Evolutionary conservation across 2,329 filamentous ascomycete species (phyloP).

Genomic region (Aspergillus sp.): DNA sequence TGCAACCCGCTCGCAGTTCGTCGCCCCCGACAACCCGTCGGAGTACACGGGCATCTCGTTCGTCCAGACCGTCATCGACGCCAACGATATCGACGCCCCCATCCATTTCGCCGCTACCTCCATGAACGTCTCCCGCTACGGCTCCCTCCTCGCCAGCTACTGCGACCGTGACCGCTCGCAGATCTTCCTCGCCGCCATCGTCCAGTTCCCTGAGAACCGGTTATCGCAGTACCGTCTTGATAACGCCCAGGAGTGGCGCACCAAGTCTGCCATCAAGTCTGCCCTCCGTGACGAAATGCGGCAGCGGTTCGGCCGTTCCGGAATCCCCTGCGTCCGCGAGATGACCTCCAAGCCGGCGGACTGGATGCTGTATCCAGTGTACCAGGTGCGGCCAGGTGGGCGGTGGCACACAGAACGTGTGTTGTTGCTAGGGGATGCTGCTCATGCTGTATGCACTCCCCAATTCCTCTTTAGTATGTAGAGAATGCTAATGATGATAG

Average conservation of each 20-base stretch:
- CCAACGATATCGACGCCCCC: constrained; percentile 5
- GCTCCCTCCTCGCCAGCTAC: constrained; percentile 40
- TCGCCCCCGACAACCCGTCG: constrained; percentile 32
- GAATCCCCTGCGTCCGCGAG: constrained; percentile 36
- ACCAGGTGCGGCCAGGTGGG: constrained; percentile 37
- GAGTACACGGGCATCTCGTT: constrained; percentile 41
- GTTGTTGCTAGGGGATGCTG: constrained; percentile 46
- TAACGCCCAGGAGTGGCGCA: constrained; percentile 32
- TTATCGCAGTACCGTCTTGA: constrained; percentile 23
- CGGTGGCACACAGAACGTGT: constrained; percentile 40
- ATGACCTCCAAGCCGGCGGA: constrained; percentile 33
- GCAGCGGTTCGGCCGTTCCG: constrained; percentile 33
- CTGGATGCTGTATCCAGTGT: constrained; percentile 47
- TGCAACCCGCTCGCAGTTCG: constrained; percentile 30
- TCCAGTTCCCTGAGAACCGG: constrained; percentile 32
- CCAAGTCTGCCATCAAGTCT: constrained; percentile 31
- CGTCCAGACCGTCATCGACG: constrained; percentile 32
- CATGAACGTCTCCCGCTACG: constrained; percentile 38
- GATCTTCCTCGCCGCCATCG: constrained; percentile 40
- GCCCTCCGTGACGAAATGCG: constrained; percentile 35
- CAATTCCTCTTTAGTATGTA: not conserved
- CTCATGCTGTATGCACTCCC: constrained; percentile 40
- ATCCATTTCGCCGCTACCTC: constrained; percentile 40
- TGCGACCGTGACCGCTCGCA: constrained; percentile 33
- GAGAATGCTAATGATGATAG: constrained; percentile 22